Evolutionary conservation across 2,329 filamentous ascomycete species (phyloP), one percentile per base, ranked within the genome.

Genomic region (Neofusicoccum sp.): DNA sequence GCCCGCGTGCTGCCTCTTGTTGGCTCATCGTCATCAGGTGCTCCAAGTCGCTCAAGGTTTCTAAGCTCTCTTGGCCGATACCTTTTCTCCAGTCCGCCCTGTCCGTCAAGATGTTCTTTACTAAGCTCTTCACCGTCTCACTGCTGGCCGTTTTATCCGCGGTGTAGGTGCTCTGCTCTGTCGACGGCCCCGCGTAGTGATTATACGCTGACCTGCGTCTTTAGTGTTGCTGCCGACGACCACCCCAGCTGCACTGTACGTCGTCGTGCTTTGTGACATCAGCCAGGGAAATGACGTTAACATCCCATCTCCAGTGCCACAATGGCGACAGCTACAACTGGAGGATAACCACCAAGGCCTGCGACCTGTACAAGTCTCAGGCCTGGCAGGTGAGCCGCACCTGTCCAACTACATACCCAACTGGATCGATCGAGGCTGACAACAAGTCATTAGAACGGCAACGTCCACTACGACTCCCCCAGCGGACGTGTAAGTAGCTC

Each of bases 241-340:
- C 49, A 54, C 33, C 22, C 11, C 28, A 54, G 49, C 49, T 54
- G 49, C 49, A 54, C 49, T 22, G 22, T 22, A 22, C 22, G 22
- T 22, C 22, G 22, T 22, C 2, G 22, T 22, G 22, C 22, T 22
- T 22, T 2, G 22, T 22, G 22, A 22, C 22, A 22, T 22, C 22
- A 22, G 22, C 22, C 22, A 22, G 22, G 22, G 22, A 22, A 22
- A 1, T 22, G 22, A 22, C 22, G 22, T 2, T 22, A 22, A 22
- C 22, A 22, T 22, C 22, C 22, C 22, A 22, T 22, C 22, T 22
- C 22, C 22, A 22, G 8, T 54, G 49, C 14, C 49, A 54, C 49
- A 54, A 54, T 33, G 34, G 37, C 7, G 49, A 54, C 33, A 54
- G 49, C 49, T 54, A 54, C 49, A 54, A 54, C 49, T 54, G 49